Evolutionary conservation across 208 protist species (phyloP).

Genomic region (Leishmania guyanensis): DNA sequence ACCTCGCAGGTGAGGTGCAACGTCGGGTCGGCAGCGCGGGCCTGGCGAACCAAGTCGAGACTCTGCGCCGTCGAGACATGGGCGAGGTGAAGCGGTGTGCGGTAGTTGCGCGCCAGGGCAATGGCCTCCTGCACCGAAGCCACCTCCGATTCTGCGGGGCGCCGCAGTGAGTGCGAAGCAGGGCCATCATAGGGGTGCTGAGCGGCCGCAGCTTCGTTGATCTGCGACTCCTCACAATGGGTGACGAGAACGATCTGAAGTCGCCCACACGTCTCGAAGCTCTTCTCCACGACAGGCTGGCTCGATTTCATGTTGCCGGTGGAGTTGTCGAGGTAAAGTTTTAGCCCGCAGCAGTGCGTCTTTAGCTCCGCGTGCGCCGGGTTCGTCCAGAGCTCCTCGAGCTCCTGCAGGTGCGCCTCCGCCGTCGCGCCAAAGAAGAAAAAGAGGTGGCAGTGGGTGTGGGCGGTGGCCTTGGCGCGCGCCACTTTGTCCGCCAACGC

Average conservation of each 20-base stretch:
- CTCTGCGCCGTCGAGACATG: slow-evolving; percentile 89
- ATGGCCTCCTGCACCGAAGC: slow-evolving; percentile 72
- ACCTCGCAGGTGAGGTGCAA: slow-evolving; percentile 90
- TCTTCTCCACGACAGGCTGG: slow-evolving; percentile 52
- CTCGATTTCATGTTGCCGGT: slow-evolving; percentile 87
- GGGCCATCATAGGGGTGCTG: slow-evolving; percentile 67
- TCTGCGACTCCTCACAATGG: slow-evolving; percentile 85
- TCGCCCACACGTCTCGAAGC: slow-evolving; percentile 75
- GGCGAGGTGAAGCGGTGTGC: slow-evolving; percentile 88
- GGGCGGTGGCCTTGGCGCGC: slow-evolving; percentile 31
- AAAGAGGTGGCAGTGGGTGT: slow-evolving; percentile 46
- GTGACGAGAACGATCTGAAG: slow-evolving; percentile 80
- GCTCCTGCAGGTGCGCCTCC: slow-evolving; percentile 58
- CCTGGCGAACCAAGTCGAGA: slow-evolving; percentile 73
- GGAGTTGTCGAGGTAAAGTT: slow-evolving; percentile 90
- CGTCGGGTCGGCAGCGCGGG: slow-evolving; percentile 49
- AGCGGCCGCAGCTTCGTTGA: slow-evolving; percentile 67
- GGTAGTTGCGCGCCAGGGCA: slow-evolving; percentile 52
- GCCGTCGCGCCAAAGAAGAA: slow-evolving; percentile 88
- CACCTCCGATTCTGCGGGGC: slow-evolving; percentile 72
- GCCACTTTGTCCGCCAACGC: slow-evolving; percentile 76
- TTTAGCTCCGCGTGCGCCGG: slow-evolving; percentile 51
- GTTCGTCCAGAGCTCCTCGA: slow-evolving; percentile 76
- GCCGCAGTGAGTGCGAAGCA: slow-evolving; percentile 77
- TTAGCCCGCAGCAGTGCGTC: slow-evolving; percentile 73